A percentile compares a stretch with the other conserved stretches of the same genome.
Evolutionary conservation across 1,284 basidiomycete genomes (phyloP).

Genomic region (Caloboletus inedulis): DNA sequence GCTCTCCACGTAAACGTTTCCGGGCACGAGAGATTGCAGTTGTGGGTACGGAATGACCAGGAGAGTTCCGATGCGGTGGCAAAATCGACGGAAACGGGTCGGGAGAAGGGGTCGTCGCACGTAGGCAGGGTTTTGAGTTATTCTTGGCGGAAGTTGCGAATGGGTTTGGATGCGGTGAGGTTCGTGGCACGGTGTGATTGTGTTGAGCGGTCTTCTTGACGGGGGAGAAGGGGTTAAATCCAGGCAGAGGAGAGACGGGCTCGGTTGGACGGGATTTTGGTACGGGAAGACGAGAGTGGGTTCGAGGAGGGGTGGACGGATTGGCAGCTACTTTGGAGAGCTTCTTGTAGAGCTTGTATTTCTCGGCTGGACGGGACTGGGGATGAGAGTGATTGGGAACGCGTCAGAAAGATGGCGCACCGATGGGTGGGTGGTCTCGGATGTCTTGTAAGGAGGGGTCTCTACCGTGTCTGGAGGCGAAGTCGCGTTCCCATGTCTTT

Average conservation of each 20-base stretch:
- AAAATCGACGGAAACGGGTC: slow-evolving; percentile 38
- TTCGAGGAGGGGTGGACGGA: slow-evolving; percentile 36
- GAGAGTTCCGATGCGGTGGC: slow-evolving; percentile 25
- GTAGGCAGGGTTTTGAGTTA: slow-evolving; percentile 28
- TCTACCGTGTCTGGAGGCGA: slow-evolving; percentile 57
- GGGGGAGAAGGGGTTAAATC: slow-evolving; percentile 77
- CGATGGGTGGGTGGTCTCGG: slow-evolving; percentile 62
- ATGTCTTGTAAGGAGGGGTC: slow-evolving; percentile 79
- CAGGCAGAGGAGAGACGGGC: slow-evolving; percentile 46
- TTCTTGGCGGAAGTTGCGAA: slow-evolving; percentile 54
- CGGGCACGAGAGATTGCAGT: slow-evolving; percentile 63
- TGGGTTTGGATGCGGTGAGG: slow-evolving; percentile 40
- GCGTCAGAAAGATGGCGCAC: slow-evolving; percentile 43
- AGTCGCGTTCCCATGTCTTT: slow-evolving; percentile 80
- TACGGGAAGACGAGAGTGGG: slow-evolving; percentile 33
- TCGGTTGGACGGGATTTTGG: slow-evolving; percentile 49
- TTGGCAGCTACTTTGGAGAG: slow-evolving; percentile 51
- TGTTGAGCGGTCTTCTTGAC: slow-evolving; percentile 52
- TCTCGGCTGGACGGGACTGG: slow-evolving; percentile 53
- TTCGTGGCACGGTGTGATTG: slow-evolving; percentile 12
- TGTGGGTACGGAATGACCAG: slow-evolving; percentile 25
- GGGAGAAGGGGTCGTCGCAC: slow-evolving; percentile 36
- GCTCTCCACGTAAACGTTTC: slow-evolving; percentile 75
- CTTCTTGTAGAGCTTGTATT: slow-evolving; percentile 81
- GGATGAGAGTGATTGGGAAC: slow-evolving; percentile 14